Conservation (phyloP, 202 grass and related monocot species). For the Carex arenaria region DNA sequence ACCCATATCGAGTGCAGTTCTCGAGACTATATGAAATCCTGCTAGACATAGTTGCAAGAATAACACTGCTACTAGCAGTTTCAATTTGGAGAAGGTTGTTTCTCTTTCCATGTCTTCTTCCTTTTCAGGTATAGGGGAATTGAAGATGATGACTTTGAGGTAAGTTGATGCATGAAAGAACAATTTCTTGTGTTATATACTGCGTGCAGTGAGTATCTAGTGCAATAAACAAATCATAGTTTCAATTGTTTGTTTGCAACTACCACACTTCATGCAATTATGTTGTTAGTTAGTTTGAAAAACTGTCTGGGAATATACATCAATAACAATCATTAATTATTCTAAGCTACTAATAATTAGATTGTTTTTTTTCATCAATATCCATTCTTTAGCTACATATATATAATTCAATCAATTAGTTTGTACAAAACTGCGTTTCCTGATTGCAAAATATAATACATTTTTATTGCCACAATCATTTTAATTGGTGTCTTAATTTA, state of each 20-base stretch:
- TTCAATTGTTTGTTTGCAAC: constrained; percentile 21
- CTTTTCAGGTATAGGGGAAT: neutral
- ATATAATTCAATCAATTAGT: neutral
- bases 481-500: neutral
- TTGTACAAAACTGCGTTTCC: neutral
- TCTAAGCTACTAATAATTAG: neutral
- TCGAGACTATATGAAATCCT: constrained; percentile 63
- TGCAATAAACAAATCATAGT: constrained; percentile 22
- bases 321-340: neutral
- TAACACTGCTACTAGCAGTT: constrained; percentile 44
- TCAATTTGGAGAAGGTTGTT: constrained; percentile 37
- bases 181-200: constrained; percentile 10
- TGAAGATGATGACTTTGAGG: neutral
- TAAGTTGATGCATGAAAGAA: neutral
- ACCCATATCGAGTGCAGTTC: constrained; percentile 62
- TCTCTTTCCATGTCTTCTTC: constrained; percentile 34
- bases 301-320: constrained; percentile 8
- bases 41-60: constrained; percentile 54
- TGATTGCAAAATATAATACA: neutral
- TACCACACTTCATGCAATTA: constrained; percentile 19
- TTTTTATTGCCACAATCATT: neutral
- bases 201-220: neutral
- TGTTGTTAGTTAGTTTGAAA: constrained; percentile 17
- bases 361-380: neutral
- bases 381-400: neutral